Conservation (phyloP, 1,284 basidiomycete species). For the Athelia sp. region DNA sequence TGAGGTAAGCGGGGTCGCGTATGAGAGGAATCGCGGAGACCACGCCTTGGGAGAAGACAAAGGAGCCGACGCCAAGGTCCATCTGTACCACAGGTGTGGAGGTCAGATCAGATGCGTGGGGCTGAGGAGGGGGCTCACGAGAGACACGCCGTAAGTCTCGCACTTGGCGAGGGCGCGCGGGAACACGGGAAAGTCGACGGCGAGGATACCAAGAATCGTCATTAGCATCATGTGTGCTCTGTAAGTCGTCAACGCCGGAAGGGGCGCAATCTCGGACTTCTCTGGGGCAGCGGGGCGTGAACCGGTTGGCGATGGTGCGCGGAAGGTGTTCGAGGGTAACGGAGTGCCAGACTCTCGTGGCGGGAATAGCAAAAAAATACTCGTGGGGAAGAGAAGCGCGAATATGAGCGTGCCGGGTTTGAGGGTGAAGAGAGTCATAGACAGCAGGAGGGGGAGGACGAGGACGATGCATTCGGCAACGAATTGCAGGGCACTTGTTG, state of each 20-base stretch:
- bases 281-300: slow-evolving; percentile 7
- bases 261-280: slow-evolving; percentile 26
- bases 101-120: too few relatives aligned
- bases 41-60: slow-evolving; percentile 94
- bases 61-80: slow-evolving; percentile 96
- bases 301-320: slow-evolving; percentile 13
- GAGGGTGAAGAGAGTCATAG: slow-evolving; percentile 72
- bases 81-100: slow-evolving; percentile 50
- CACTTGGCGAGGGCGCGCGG: slow-evolving; percentile 88
- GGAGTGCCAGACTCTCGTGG: slow-evolving; percentile 39
- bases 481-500: slow-evolving; percentile 33
- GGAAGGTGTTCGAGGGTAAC: slow-evolving; percentile 39
- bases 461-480: slow-evolving; percentile 61
- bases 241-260: slow-evolving; percentile 83
- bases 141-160: slow-evolving; percentile 89
- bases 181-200: slow-evolving; percentile 94
- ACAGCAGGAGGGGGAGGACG: slow-evolving; percentile 72
- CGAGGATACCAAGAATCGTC: slow-evolving; percentile 88
- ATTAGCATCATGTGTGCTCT: slow-evolving; percentile 95
- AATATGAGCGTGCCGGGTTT: slow-evolving; percentile 50
- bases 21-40: slow-evolving; percentile 79
- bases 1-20: slow-evolving; percentile 53
- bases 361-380: slow-evolving; percentile 36
- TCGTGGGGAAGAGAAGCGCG: slow-evolving; percentile 41
- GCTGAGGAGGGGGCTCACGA: slow-evolving; percentile 21